Evolutionary conservation across 2,329 filamentous ascomycete species (phyloP).

Genomic region (Neurospora crassa): DNA sequence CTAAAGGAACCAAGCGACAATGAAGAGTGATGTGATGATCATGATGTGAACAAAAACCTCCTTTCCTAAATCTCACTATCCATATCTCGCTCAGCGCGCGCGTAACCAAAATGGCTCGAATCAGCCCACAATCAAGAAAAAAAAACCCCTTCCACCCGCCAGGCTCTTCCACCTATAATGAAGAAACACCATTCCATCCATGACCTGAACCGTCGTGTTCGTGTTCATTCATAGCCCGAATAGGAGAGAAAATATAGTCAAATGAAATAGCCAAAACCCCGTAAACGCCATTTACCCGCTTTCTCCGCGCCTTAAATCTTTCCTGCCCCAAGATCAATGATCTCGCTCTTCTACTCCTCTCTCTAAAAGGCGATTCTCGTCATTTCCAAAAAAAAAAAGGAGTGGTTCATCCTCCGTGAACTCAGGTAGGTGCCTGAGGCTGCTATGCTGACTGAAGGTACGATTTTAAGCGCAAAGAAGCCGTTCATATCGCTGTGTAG

Average conservation of each 20-base stretch:
- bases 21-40: background rate
- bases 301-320: background rate
- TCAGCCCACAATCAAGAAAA: background rate
- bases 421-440: background rate
- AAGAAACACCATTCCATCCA: background rate
- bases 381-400: background rate
- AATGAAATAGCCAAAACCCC: background rate
- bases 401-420: background rate
- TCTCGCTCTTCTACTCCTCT: background rate
- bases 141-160: background rate
- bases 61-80: background rate
- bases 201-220: background rate
- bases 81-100: background rate
- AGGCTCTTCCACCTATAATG: background rate
- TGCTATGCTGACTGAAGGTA: background rate
- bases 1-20: background rate
- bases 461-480: background rate
- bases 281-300: background rate
- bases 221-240: background rate
- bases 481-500: background rate
- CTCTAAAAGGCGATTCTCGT: background rate
- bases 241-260: background rate
- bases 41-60: background rate
- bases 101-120: background rate
- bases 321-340: background rate